phyloP scores from a whole-genome alignment of 2,329 filamentous ascomycete species.

The Fusarium sp. region DNA sequence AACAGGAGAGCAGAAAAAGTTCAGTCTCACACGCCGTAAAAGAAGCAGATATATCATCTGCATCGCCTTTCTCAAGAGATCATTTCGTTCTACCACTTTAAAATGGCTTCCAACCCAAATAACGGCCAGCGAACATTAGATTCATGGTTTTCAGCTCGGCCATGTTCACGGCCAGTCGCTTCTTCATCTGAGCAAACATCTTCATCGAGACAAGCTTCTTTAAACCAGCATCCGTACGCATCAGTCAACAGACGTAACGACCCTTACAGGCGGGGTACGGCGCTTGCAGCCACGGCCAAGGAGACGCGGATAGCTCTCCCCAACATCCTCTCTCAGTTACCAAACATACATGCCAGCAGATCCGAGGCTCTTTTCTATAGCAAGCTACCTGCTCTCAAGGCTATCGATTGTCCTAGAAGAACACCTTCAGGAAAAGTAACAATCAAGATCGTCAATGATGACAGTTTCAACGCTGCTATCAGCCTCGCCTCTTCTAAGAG shows the following conservation, averaged over 20 bases:
- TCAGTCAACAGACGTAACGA: constrained; percentile 27
- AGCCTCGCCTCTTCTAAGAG: constrained; percentile 50
- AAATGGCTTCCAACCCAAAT: constrained; percentile 18
- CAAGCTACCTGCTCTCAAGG: constrained; percentile 56
- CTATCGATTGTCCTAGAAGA: constrained; percentile 59
- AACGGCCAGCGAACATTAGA: constrained; percentile 48
- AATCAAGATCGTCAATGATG: constrained; percentile 67
- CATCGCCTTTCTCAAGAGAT: background rate
- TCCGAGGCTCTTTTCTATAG: constrained; percentile 56
- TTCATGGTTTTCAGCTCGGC: constrained; percentile 43
- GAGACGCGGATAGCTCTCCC: constrained; percentile 64
- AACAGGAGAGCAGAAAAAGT: background rate
- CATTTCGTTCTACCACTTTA: background rate
- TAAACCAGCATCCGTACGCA: constrained; percentile 22
- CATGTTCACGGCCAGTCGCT: constrained; percentile 18
- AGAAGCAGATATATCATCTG: background rate
- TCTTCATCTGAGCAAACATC: constrained; percentile 23
- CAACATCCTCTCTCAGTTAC: constrained; percentile 60
- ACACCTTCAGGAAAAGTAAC: constrained; percentile 47
- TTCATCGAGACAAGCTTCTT: constrained; percentile 26
- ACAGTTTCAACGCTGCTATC: constrained; percentile 70
- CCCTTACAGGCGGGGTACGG: constrained; percentile 38
- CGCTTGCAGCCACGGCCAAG: constrained; percentile 58
- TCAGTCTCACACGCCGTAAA: constrained; percentile 2
- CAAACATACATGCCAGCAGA: constrained; percentile 54